phyloP scores from a whole-genome alignment of 371 early-diverging fungal species.

The Mortierella sp. region DNA sequence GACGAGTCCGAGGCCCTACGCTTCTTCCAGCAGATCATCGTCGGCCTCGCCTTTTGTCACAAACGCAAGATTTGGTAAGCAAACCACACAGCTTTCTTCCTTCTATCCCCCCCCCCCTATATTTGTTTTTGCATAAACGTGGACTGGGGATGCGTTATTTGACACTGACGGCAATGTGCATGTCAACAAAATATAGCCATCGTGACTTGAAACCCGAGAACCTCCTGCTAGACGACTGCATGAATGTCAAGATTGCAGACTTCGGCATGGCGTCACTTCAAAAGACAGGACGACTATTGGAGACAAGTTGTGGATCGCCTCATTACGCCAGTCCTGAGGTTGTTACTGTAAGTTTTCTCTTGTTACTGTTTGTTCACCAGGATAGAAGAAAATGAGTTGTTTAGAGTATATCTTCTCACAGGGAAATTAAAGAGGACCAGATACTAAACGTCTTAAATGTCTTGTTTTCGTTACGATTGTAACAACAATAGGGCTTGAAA shows the following conservation, averaged over 20 bases:
- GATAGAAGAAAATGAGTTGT: too few species aligned
- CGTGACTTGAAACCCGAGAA: conserved; percentile 98
- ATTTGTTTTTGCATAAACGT: not conserved
- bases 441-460: not conserved
- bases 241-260: conserved; percentile 87
- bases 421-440: not conserved
- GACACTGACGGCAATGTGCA: not conserved
- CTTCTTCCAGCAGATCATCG: conserved; percentile 97
- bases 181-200: conserved; percentile 73
- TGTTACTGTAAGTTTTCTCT: conserved; percentile 63
- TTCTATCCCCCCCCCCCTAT: not conserved
- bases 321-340: conserved; percentile 97
- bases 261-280: conserved; percentile 92
- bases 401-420: not conserved
- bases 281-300: conserved; percentile 75
- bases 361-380: not conserved
- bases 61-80: conserved; percentile 89
- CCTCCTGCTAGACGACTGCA: conserved; percentile 89
- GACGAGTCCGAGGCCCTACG: conserved; percentile 88
- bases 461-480: not conserved
- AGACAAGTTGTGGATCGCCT: conserved; percentile 91
- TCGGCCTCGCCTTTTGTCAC: conserved; percentile 96
- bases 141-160: not conserved
- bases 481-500: conserved; percentile 63
- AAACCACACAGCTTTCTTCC: not conserved